Conservation (phyloP, 345 rosid species). For the Microthlaspi erraticum region DNA sequence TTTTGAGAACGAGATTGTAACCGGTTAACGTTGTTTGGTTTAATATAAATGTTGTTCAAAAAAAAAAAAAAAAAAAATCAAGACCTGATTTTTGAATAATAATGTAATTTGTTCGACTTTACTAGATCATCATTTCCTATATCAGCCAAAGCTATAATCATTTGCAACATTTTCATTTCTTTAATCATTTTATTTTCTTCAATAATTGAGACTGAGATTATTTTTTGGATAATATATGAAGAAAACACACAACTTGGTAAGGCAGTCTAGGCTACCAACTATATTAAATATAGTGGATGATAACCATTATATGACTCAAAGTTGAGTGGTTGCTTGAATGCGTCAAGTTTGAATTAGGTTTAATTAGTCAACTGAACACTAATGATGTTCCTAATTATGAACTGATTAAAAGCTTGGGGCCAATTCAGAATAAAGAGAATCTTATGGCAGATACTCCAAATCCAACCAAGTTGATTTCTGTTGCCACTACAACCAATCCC, state of each 20-base stretch:
- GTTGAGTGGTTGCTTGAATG: conserved; percentile 38
- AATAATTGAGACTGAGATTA: conserved; percentile 32
- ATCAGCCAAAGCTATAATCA: conserved; percentile 33
- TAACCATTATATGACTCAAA: conserved; percentile 26
- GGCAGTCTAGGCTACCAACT: conserved; percentile 12
- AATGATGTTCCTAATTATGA: conserved; percentile 41
- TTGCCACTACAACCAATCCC: conserved; percentile 39
- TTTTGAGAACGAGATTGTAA: too few species aligned
- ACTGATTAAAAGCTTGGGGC: conserved; percentile 29
- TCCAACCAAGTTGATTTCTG: conserved; percentile 41
- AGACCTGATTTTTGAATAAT: too few species aligned
- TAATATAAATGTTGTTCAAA: too few species aligned
- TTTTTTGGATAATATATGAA: conserved; percentile 10
- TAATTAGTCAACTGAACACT: conserved; percentile 37
- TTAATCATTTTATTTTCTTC: conserved; percentile 9
- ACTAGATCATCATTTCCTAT: conserved; percentile 34
- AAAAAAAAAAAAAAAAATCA: too few species aligned
- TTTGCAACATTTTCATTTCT: conserved; percentile 24
- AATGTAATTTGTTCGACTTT: conserved; percentile 31
- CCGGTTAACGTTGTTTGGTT: too few species aligned
- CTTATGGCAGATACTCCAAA: conserved; percentile 34
- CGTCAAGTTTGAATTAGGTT: conserved; percentile 33
- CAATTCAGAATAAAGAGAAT: conserved; percentile 27
- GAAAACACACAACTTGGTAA: conserved; percentile 30
- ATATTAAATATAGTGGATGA: conserved; percentile 23